Percentiles rank a stretch among this genome's conserved stretches.
Evolutionary conservation across 345 rosid species (phyloP).

Genomic region (Rubroshorea leprosula): DNA sequence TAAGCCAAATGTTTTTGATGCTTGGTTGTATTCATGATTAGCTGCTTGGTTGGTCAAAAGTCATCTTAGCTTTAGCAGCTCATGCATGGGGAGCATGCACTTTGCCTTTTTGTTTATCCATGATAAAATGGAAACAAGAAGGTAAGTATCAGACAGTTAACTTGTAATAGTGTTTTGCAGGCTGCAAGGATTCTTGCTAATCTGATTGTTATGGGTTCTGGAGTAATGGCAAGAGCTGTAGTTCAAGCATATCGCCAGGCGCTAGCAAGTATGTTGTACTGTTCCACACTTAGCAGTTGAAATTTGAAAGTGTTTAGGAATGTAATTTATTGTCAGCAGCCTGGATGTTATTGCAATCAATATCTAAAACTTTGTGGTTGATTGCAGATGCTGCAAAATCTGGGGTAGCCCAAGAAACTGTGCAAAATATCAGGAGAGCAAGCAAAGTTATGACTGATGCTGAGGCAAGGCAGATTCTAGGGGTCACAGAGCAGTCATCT

Average conservation of each 20-base stretch:
- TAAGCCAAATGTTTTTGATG: too few relatives aligned
- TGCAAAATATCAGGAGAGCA: conserved; percentile 60
- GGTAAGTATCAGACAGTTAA: background rate
- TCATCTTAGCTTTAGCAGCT: too few relatives aligned
- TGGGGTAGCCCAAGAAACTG: conserved; percentile 77
- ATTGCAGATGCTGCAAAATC: conserved; percentile 73
- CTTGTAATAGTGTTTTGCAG: conserved; percentile 18
- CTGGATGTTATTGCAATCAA: background rate
- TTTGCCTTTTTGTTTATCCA: too few relatives aligned
- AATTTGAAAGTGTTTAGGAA: background rate
- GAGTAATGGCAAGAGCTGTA: conserved; percentile 54
- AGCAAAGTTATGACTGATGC: conserved; percentile 67
- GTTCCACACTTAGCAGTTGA: background rate
- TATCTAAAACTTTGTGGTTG: background rate
- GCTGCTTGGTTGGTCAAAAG: too few relatives aligned
- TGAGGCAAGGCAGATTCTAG: conserved; percentile 91
- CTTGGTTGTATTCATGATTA: too few relatives aligned
- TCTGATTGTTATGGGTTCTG: conserved; percentile 69
- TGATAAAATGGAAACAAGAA: too few relatives aligned
- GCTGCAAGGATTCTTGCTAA: conserved; percentile 67
- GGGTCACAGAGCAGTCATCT: conserved; percentile 53
- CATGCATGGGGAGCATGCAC: too few relatives aligned
- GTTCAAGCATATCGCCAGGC: conserved; percentile 88
- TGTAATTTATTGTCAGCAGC: background rate
- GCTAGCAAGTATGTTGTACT: conserved; percentile 45